A percentile compares a stretch with the other conserved stretches of the same genome.
phyloP scores from a whole-genome alignment of 2,329 filamentous ascomycete species.

The Plectosphaerella sp. region DNA sequence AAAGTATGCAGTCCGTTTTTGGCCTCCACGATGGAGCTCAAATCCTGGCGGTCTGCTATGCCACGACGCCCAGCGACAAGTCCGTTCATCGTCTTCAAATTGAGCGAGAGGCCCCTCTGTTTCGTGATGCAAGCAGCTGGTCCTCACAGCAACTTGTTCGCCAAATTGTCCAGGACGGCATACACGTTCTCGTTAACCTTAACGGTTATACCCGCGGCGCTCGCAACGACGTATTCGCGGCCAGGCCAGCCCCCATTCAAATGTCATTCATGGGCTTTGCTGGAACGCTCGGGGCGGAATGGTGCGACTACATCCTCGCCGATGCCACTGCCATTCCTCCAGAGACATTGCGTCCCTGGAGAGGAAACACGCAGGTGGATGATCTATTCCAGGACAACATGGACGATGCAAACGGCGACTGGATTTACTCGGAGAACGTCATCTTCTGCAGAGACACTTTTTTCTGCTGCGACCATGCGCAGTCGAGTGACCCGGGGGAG shows the following conservation, averaged over 20 bases:
- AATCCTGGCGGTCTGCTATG: constrained; percentile 89
- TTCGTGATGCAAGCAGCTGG: constrained; percentile 86
- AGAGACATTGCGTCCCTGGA: constrained; percentile 74
- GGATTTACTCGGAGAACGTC: constrained; percentile 96
- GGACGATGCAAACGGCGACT: constrained; percentile 63
- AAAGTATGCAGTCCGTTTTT: constrained; percentile 93
- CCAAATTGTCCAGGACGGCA: constrained; percentile 81
- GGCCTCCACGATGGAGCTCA: constrained; percentile 73
- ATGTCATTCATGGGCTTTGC: constrained; percentile 99
- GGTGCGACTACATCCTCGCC: constrained; percentile 96
- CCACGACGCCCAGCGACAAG: constrained; percentile 85
- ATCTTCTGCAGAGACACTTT: constrained; percentile 93
- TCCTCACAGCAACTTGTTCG: constrained; percentile 76
- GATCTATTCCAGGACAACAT: constrained; percentile 65
- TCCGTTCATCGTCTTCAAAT: constrained; percentile 90
- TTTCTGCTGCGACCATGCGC: constrained; percentile 95
- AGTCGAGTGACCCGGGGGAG: constrained; percentile 75
- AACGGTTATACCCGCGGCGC: constrained; percentile 96
- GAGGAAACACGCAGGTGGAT: constrained; percentile 68
- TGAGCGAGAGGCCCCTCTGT: constrained; percentile 85
- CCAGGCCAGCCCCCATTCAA: constrained; percentile 88
- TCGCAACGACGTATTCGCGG: constrained; percentile 96
- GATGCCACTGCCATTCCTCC: constrained; percentile 83
- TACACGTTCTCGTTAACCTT: constrained; percentile 95
- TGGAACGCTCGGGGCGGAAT: constrained; percentile 90